Base-by-base conservation (phyloP, 2,329 filamentous ascomycete genomes). In the Colletotrichum sojae region DNA sequence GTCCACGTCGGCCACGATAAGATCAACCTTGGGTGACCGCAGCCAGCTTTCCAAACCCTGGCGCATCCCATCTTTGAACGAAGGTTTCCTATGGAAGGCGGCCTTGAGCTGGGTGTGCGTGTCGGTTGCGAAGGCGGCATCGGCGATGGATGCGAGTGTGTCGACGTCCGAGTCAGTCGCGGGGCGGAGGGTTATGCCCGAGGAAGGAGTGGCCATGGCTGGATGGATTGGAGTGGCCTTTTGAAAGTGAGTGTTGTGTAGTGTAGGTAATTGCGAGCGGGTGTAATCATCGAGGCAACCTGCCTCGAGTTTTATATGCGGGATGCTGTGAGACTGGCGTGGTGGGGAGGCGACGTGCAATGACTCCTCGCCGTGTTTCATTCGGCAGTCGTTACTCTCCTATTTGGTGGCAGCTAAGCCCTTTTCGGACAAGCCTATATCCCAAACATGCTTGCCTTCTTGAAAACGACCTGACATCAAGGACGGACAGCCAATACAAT, bases 101-200 rank as follows among this genome's bases (percentile, higher is more conserved):
- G 72, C 60, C 64, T 78, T 80, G 70, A 82, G 74, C 72, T 78
- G 72, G 2, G 79, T 80, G 51, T 82, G 78, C 18, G 70, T 63
- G 56, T 74, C 75, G 63, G 61, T 70, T 52, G 71, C 68, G 55
- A 82, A 83, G 52, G 78, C 76, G 27, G 75, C 73, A 57, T 75
- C 72, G 59, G 75, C 71, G 69, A 79, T 73, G 12, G 71, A 63
- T 39, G 77, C 62, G 67, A 83, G 74, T n/a, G 63, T 65, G 5
- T 76, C 71, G 40, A 78, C 70, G 69, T 83, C 80, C 5, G 71
- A 59, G 2, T 10, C 6, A 4, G 40, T 60, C 4, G 66, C 66
- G 16, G 36, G 22, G 27, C 66, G 66, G 25, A 66, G 62, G 5
- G 13, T 39, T 4, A 66, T 36, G 13, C 36, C 39, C 27, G 54